These are phyloP conservation scores for Irpex sp. DNA, from an alignment of 1,284 basidiomycete genomes.

Conservation along the genomic window DNA sequence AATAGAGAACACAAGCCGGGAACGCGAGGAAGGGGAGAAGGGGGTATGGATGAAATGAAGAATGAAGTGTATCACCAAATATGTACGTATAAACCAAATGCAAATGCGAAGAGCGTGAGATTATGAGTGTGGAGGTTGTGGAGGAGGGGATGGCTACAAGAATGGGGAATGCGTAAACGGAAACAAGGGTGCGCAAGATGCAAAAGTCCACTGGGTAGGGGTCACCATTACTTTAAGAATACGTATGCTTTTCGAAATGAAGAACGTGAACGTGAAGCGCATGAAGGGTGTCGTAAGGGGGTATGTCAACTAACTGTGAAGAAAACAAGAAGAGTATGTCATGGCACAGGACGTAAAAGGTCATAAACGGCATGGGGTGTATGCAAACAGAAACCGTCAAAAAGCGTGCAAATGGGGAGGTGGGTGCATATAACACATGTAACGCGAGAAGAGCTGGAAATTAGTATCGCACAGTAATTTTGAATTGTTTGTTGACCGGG, in stretches of 20 bases:
- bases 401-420: background rate
- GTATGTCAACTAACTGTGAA: background rate
- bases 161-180: background rate
- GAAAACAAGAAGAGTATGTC: background rate
- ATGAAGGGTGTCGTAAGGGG: background rate
- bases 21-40: background rate
- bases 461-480: background rate
- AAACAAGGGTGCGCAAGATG: background rate
- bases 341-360: background rate
- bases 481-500: background rate
- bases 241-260: background rate
- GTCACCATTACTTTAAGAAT: background rate
- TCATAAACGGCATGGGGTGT: constrained; percentile 1
- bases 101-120: background rate
- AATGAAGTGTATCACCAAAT: background rate
- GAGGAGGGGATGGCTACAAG: background rate
- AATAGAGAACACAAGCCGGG: background rate
- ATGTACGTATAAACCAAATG: background rate
- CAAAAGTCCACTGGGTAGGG: background rate
- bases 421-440: background rate
- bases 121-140: background rate
- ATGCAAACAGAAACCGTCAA: background rate
- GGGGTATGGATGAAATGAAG: background rate
- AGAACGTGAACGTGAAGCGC: background rate
- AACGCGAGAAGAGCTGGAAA: background rate